Evolutionary conservation across 2,329 filamentous ascomycete species (phyloP).

Genomic region (Myrmaecium sp.): DNA sequence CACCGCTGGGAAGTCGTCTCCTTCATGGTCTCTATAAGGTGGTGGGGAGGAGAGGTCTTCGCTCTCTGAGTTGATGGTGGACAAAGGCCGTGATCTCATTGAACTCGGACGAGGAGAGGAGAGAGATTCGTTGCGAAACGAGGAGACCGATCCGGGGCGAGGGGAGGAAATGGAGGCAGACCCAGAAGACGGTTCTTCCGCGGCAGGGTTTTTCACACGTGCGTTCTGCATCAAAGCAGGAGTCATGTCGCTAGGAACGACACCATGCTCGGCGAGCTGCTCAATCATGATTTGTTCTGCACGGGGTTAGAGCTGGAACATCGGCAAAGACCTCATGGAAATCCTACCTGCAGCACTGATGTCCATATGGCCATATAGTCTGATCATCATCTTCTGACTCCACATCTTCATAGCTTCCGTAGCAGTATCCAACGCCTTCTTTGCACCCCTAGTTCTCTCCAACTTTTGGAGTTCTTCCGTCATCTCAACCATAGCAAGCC

Average conservation of each 20-base stretch:
- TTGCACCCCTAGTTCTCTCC: conserved; percentile 45
- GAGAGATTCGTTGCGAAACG: conserved; percentile 11
- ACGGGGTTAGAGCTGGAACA: not conserved
- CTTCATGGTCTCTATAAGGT: conserved; percentile 43
- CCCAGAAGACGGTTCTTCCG: conserved; percentile 24
- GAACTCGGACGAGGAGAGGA: conserved; percentile 4
- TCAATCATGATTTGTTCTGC: conserved; percentile 96
- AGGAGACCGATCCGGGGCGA: conserved; percentile 14
- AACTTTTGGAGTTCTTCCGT: conserved; percentile 48
- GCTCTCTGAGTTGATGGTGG: conserved; percentile 12
- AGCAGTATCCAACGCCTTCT: conserved; percentile 53
- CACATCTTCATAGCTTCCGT: conserved; percentile 81
- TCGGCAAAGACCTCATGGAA: not conserved
- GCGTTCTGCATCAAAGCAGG: conserved; percentile 81
- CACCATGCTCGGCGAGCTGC: conserved; percentile 82
- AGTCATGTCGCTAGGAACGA: conserved; percentile 68
- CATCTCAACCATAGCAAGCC: conserved; percentile 67
- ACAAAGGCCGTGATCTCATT: conserved; percentile 15
- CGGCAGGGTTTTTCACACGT: conserved; percentile 82
- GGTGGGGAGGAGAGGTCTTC: conserved; percentile 34
- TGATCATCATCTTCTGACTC: conserved; percentile 96
- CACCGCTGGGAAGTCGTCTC: conserved; percentile 60
- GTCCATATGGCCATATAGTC: conserved; percentile 91
- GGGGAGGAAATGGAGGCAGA: conserved; percentile 13
- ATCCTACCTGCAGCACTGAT: conserved; percentile 48